Evolutionary conservation across 2,329 filamentous ascomycete genomes (phyloP), one percentile per base, ranked within the genome.

Genomic region (Xenoacremonium recifei): DNA sequence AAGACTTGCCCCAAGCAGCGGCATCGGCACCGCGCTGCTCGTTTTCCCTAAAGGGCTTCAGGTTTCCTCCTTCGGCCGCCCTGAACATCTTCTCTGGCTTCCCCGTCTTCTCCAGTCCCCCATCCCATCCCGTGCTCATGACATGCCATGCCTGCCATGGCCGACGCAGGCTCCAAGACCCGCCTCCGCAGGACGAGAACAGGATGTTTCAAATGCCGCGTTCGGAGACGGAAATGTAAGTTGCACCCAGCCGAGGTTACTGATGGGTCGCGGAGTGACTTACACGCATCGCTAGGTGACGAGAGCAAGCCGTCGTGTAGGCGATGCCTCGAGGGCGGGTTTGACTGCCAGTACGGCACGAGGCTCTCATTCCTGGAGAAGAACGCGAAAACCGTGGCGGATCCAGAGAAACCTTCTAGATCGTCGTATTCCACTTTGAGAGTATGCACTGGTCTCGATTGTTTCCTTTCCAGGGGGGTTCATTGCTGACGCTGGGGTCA

Each of bases 231-330:
- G 21, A 76, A 76, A 60, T 76, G 72, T 73, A 55, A 49, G 66
- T 39, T 18, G 19, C 16, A 16, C 6, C 29, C 29, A 13, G 29
- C 29, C 10, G 15, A 10, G 9, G 6, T 10, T 6, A 32, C 15
- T 16, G n/a, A n/a, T 16, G 29, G 9, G 29, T 32, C 6, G 10
- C 16, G 29, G 21, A 40, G 16, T 17, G 18, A 46, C 40, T 37
- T 42, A 47, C 43, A 42, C 37, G 15, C 17, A 10, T 17, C 33
- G 18, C 16, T 42, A 77, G 73, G 75, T 45, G 74, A 77, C 44
- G 75, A 77, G 57, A 59, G 59, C 12, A 77, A 73, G 48, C 75
- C 75, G 4, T 56, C 57, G 3, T 79, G 75, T 32, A 67, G 65
- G 32, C 71, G 73, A 47, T 78, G 75, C 44, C 54, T 66, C 13